Evolutionary conservation across 768 basidiomycete species (phyloP).

Genomic region (Mycena crocata): DNA sequence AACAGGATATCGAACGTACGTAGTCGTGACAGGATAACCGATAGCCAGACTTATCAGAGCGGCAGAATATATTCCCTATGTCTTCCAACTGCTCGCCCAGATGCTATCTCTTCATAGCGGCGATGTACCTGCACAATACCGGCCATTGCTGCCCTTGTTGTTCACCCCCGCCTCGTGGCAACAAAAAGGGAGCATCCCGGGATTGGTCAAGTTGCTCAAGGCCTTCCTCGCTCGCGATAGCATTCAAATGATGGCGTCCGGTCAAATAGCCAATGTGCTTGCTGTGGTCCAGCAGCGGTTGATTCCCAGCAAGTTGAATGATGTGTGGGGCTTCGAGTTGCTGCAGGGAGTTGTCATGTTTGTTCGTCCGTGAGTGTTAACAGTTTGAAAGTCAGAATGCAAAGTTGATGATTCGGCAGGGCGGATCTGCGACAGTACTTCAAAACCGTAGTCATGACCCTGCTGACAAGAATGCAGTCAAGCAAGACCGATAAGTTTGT

Average conservation of each 20-base stretch:
- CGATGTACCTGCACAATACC: conserved; percentile 81
- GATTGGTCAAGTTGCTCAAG: conserved; percentile 87
- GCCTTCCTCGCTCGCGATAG: conserved; percentile 85
- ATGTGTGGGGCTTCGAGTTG: conserved; percentile 92
- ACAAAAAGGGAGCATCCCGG: conserved; percentile 94
- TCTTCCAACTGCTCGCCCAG: conserved; percentile 96
- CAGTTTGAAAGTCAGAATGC: background rate
- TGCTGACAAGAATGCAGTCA: conserved; percentile 87
- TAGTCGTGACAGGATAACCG: background rate
- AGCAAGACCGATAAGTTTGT: conserved; percentile 92
- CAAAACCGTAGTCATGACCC: conserved; percentile 77
- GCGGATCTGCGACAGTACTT: conserved; percentile 76
- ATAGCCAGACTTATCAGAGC: background rate
- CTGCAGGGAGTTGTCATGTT: conserved; percentile 79
- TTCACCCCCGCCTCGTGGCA: conserved; percentile 91
- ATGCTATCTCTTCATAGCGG: conserved; percentile 86
- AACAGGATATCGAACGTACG: conserved; percentile 94
- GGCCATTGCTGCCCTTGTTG: conserved; percentile 81
- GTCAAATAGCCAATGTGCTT: conserved; percentile 82
- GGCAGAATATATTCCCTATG: conserved; percentile 95
- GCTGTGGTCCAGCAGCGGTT: conserved; percentile 93
- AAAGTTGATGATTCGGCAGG: conserved; percentile 50
- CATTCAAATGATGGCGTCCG: conserved; percentile 70
- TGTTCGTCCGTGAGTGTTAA: conserved; percentile 76
- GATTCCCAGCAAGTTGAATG: conserved; percentile 88